Evolutionary conservation across 768 basidiomycete species (phyloP), one percentile per base, ranked within the genome.

Genomic region (Trametes punicea): DNA sequence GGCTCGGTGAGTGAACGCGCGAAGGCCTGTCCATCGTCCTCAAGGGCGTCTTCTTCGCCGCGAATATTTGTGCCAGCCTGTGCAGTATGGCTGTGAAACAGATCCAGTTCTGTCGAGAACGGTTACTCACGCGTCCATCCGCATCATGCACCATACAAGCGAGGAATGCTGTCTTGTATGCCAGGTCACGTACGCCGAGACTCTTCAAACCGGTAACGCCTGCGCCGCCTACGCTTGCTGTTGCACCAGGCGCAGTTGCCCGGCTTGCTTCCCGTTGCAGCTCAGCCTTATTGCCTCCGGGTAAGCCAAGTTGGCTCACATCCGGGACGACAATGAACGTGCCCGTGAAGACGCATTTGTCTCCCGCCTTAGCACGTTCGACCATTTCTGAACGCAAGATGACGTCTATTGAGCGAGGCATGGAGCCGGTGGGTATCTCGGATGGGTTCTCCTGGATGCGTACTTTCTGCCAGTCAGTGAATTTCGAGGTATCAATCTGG

Each of bases 401-500:
- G 39, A 98, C 96, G 69, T 98, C 96, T 55, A 98, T 75, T 25
- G 93, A 96, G 29, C 96, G 87, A 26, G 97, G 97, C 97, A 98
- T 99, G 3, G 89, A 92, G 1, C 97, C 97, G 0, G 96, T 98
- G 1, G 97, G 97, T 55, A 99, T 98, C 73, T 98, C 97, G 25
- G 95, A 97, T 9, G 96, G 88, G 65, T 98, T 98, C 75, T 99
- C 97, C 67, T 99, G 97, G 41, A 99, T 98, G 40, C 97, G 86
- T 45, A 98, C 94, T 71, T 98, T 98, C 71, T 99, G 97, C 97
- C 97, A 98, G 69, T 99, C 97, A 0, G 93, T 91, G 69, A 99
- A 99, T 70, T 93, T 95, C 26, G 92, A 95, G 50, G 87, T 86
- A 69, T 98, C 96, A 55, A 98, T 93, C 68, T 95, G 91, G 38